Evolutionary conservation across 2,329 filamentous ascomycete genomes (phyloP), one percentile per base, ranked within the genome.

Genomic region (Ilyonectria robusta): DNA sequence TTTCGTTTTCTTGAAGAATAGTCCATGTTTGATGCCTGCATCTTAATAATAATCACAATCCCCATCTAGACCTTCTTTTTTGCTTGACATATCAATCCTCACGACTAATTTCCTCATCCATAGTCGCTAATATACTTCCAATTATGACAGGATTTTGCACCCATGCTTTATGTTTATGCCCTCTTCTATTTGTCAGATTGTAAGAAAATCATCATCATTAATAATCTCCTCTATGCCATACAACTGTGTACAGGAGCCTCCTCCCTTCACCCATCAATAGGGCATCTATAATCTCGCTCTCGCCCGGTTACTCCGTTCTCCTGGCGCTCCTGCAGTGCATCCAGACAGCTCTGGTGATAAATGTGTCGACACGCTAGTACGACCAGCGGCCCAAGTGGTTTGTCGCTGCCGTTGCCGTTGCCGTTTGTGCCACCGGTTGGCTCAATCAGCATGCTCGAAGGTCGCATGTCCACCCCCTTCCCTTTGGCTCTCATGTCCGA

Each of bases 301-400:
- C 81, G 83, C 37, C 81, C 81, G 8, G 85, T 80, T 67, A 81
- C 86, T 63, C 82, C 84, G 70, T 80, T 81, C 72, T 85, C 86
- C 62, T 84, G 83, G 67, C 86, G 84, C 37, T 85, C 85, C 72
- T 89, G 88, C 71, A 92, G 79, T 66, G 88, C 86, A 76, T 95
- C 93, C 44, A 93, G 82, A 76, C 91, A 94, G 29, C 82, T 84
- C 77, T 90, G 86, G 81, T 93, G 91, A 74, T 92, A 93, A 19
- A 92, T 88, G 78, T 93, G 91, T 62, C 91, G 85, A 77, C 91
- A 93, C 23, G 91, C 91, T 73, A 93, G 81, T 55, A 93, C 87
- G 10, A 93, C 89, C 59, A 93, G 78, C 48, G 89, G 86, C 9
- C 90, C 92, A 19, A 92, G 84, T n/a, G 86, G 81, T 54, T 86